Evolutionary conservation across 2,329 filamentous ascomycete genomes (phyloP).

Genomic region (Neurospora sp.): DNA sequence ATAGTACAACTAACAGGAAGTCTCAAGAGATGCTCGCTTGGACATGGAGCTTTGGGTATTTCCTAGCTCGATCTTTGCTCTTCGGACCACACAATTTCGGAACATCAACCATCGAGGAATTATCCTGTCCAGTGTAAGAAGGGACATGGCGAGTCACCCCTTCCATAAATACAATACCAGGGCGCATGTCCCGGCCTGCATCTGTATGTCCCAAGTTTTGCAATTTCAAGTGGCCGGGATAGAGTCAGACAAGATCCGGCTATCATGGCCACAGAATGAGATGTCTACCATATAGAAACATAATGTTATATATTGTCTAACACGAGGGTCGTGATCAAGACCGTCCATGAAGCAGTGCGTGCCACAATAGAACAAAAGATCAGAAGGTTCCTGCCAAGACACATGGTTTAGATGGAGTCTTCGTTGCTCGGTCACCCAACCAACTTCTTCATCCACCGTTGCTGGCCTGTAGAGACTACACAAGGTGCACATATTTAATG

Average conservation of each 20-base stretch:
- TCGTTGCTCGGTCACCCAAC: neutral
- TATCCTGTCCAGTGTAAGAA: no score
- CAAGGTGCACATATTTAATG: neutral
- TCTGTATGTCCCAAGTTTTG: neutral
- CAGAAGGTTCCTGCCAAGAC: neutral
- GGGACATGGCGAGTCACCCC: no score
- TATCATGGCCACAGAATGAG: neutral
- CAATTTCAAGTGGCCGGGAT: neutral
- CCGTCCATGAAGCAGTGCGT: neutral
- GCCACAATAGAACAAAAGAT: neutral
- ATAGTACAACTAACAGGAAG: neutral
- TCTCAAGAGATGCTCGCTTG: neutral
- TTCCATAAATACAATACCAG: neutral
- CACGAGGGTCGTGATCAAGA: neutral
- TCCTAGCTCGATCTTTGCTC: neutral
- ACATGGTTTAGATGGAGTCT: neutral
- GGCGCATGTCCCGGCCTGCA: neutral
- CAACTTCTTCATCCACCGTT: neutral
- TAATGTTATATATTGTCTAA: neutral
- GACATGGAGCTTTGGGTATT: neutral
- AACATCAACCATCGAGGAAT: no score
- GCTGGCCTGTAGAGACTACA: neutral
- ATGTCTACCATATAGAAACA: neutral
- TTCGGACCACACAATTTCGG: neutral
- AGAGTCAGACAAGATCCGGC: neutral